Base-by-base conservation (phyloP, 257 asterid genomes). In the Nicotiana noctiflora region DNA sequence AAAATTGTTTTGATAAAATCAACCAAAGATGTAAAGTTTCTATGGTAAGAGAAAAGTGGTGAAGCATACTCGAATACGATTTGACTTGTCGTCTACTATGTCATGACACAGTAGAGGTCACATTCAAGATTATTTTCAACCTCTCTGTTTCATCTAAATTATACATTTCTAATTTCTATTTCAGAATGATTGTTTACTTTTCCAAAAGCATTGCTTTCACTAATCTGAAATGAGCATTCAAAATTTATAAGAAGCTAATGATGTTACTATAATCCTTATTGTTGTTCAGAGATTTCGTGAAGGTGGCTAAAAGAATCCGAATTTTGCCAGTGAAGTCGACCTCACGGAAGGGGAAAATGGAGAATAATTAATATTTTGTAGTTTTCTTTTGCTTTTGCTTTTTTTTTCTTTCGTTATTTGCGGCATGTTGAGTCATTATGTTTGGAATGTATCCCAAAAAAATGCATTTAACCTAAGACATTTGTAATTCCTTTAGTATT, bases 301-400 rank as follows among this genome's bases (percentile, higher is more conserved):
- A 93, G 81, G 94, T 93, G 74, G 94, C 95, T 5, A 93, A 86
- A 86, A 90, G 97, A 84, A 93, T 93, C 85, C 90, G 97, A 74
- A 91, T 93, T 63, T 49, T 93, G 80, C 97, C 97, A 21, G 91
- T 75, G 72, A 93, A 93, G 87, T 62, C 85, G 19, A 90, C 83
- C 82, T 89, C 93, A 37, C 84, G 89, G 75, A 90, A 84, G 81
- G 82, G 83, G 78, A 88, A 76, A 68, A 59, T 55, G 62, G 86
- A 84, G 77, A 81, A 75, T 55, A 76, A 51, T n/a, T 83, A 52
- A 74, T 72, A 8, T 46, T 44, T 32, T 77, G n/a, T 56, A 18
- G 12, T 57, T 57, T 57, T 8, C 6, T 14, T 13, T 52, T 32
- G 37, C 34, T 31, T 5, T 13, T 52, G n/a, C n/a, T 18, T 3